Evolutionary conservation across 192 early-diverging fungal genomes (phyloP), one percentile per base, ranked within the genome.

Genomic region (Coemansia sp.): DNA sequence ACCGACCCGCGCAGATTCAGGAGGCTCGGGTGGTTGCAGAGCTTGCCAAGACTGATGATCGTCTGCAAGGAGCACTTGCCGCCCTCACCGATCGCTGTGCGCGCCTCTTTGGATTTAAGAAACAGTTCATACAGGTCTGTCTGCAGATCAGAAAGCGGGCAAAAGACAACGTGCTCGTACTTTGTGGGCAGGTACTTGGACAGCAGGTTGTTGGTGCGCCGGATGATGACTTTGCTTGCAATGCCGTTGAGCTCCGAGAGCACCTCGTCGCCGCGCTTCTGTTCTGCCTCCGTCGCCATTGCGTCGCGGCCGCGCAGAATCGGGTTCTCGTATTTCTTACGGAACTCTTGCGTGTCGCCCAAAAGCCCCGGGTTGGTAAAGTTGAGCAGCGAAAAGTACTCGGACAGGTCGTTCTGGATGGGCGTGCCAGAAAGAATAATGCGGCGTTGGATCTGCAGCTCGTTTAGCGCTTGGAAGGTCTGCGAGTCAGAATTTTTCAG

Each of bases 121-220:
- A 90, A 98, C 34, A 84, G 58, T 39, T 88, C 80, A 62, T 99
- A 99, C 5, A 99, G 64, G 9, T 81, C 67, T 6, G 83, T 46
- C 64, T 99, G 97, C 19, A 89, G 59, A 4, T 78, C 70, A 8
- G 86, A 81, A 15, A 95, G 72, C 46, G 83, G 82, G 60, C 92
- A 94, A 69, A 99, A 99, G 20, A 99, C 97, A 7, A 99, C 93
- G 61, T 99, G 90, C 54, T 99, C 97, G 79, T 89, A 98, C 62
- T 99, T 99, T 19, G 84, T 81, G 1, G 97, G 95, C 37, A 99
- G 68, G 67, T 97, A 99, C 82, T 98, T 99, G 20, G 92, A 89
- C 33, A 99, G 67, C 49, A 99, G 76, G 44, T 97, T 94, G 41
- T 97, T 94, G 5, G 94, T 99, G 32, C 97, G 80, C 9, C 97